Evolutionary conservation across 768 basidiomycete species (phyloP).

Genomic region (Coprinopsis sp.): DNA sequence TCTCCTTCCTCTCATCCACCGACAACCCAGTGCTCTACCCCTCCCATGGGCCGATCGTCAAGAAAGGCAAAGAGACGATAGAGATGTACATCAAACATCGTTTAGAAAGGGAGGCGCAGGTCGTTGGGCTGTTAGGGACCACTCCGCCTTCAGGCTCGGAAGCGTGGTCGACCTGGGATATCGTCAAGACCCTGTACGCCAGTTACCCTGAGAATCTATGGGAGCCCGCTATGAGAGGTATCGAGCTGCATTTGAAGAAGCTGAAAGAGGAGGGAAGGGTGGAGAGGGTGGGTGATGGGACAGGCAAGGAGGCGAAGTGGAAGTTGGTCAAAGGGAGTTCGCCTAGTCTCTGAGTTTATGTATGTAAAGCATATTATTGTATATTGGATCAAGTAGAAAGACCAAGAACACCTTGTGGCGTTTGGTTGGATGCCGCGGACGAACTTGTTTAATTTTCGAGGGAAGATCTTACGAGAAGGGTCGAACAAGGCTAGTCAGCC

Average conservation of each 20-base stretch:
- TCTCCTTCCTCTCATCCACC: conserved; percentile 28
- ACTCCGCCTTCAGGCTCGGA: conserved; percentile 22
- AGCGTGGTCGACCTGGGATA: conserved; percentile 58
- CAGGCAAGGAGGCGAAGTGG: conserved; percentile 51
- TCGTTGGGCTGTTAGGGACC: conserved; percentile 45
- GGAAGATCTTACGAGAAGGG: too few relatives aligned
- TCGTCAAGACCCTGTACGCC: conserved; percentile 66
- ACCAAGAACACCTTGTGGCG: too few relatives aligned
- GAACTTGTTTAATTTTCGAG: too few relatives aligned
- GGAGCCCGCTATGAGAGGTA: conserved; percentile 64
- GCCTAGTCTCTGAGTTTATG: conserved; percentile 12
- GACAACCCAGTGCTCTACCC: conserved; percentile 65
- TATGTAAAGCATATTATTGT: neutral
- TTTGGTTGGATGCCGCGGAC: too few relatives aligned
- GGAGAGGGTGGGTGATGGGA: conserved; percentile 42
- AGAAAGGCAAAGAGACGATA: conserved; percentile 57
- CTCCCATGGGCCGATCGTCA: conserved; percentile 80
- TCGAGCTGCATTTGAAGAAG: conserved; percentile 71
- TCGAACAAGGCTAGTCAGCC: too few relatives aligned
- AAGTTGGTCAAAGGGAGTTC: conserved; percentile 18
- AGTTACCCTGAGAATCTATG: conserved; percentile 67
- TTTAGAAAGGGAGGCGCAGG: conserved; percentile 74
- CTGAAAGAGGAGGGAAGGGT: conserved; percentile 62
- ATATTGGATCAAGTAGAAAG: too few relatives aligned
- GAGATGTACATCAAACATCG: conserved; percentile 76